Conservation (phyloP, 306 rosid genomes). For the Carpinus viminea region DNA sequence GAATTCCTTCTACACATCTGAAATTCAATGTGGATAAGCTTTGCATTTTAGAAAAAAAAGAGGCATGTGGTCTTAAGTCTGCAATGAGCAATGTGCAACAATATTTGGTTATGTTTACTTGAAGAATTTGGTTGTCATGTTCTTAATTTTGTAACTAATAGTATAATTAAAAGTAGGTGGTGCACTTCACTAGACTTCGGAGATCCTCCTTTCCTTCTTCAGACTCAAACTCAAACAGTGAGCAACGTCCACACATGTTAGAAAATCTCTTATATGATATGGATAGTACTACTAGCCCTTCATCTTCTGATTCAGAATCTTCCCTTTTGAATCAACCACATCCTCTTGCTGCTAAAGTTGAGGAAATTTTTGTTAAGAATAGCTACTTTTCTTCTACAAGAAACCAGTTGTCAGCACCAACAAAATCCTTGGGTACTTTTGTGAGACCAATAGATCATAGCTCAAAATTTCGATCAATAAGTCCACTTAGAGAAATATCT, state of each 20-base stretch:
- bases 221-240: slow-evolving; percentile 25
- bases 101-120: background rate
- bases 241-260: slow-evolving; percentile 48
- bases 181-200: slow-evolving; percentile 71
- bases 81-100: background rate
- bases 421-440: slow-evolving; percentile 31
- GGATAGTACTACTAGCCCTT: slow-evolving; percentile 71
- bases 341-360: slow-evolving; percentile 16
- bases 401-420: slow-evolving; percentile 29
- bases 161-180: slow-evolving; percentile 56
- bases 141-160: background rate
- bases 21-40: background rate
- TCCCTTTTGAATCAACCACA: slow-evolving; percentile 30
- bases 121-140: background rate
- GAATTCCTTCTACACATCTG: background rate
- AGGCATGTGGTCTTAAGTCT: background rate
- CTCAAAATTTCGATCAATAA: slow-evolving; percentile 36
- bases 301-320: slow-evolving; percentile 85
- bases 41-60: background rate
- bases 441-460: slow-evolving; percentile 26
- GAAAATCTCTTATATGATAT: slow-evolving; percentile 82
- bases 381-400: slow-evolving; percentile 23
- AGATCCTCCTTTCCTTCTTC: slow-evolving; percentile 62
- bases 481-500: slow-evolving; percentile 56
- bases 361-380: slow-evolving; percentile 19